A percentile compares a stretch with the other conserved stretches of the same genome.
Evolutionary conservation across 768 basidiomycete species (phyloP).

Genomic region (Phaffia tasmanica): DNA sequence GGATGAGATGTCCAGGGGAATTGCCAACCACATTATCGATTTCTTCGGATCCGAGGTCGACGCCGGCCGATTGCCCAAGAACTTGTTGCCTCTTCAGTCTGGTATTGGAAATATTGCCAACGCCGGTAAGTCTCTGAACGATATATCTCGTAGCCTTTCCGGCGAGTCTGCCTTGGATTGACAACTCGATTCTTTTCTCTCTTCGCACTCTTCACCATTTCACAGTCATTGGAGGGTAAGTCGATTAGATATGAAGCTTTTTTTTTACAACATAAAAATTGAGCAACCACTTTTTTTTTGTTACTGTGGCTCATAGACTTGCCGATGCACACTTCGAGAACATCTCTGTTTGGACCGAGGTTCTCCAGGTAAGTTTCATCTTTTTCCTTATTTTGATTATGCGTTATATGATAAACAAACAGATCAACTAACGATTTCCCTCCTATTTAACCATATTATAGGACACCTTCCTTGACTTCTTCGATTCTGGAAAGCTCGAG

Average conservation of each 20-base stretch:
- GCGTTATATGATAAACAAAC: no score
- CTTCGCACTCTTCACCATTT: no score
- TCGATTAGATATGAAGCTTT: no score
- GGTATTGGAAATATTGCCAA: conserved; percentile 36
- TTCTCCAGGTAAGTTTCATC: conserved; percentile 25
- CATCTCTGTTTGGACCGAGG: conserved; percentile 34
- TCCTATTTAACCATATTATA: background rate
- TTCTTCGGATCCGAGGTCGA: conserved; percentile 33
- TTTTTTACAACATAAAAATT: background rate
- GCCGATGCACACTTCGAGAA: conserved; percentile 20
- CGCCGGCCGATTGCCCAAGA: conserved; percentile 30
- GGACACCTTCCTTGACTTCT: conserved; percentile 36
- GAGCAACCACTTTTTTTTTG: background rate
- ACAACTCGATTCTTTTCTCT: background rate
- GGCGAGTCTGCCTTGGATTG: conserved; percentile 25
- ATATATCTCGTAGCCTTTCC: conserved; percentile 24
- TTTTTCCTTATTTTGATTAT: background rate
- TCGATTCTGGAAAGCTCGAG: conserved; percentile 37
- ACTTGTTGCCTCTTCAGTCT: conserved; percentile 32
- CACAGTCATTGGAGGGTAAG: conserved; percentile 12
- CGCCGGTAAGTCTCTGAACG: conserved; percentile 26
- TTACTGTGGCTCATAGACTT: background rate
- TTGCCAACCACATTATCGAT: conserved; percentile 31
- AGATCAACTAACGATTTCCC: background rate
- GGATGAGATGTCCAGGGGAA: conserved; percentile 26